Evolutionary conservation across 805 yeast species (phyloP).

Genomic region (Jamesozyma rosinii): DNA sequence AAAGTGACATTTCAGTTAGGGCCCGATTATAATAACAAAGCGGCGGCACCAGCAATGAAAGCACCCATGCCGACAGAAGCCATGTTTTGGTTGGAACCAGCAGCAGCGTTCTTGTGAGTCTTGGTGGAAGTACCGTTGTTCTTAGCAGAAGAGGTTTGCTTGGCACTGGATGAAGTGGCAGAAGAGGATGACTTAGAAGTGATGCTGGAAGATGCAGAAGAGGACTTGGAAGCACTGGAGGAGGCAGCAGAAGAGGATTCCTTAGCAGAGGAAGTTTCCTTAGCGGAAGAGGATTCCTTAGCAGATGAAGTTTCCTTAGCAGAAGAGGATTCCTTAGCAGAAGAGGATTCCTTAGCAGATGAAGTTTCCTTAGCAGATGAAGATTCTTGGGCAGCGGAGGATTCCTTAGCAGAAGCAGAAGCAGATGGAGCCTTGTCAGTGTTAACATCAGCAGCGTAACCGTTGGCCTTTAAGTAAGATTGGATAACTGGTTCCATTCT

Average conservation of each 20-base stretch:
- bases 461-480: conserved; percentile 6
- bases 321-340: conserved; percentile 4
- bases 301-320: conserved; percentile 3
- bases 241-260: conserved; percentile 4
- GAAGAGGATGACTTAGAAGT: conserved; percentile 5
- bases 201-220: neutral
- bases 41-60: conserved; percentile 9
- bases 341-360: conserved; percentile 2
- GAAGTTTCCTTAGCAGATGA: conserved; percentile 1
- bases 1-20: too few relatives aligned
- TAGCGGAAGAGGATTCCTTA: conserved; percentile 2
- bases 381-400: conserved; percentile 1
- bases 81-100: conserved; percentile 5
- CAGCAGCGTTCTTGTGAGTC: conserved; percentile 2
- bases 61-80: conserved; percentile 3
- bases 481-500: conserved; percentile 17
- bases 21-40: conserved; percentile 10
- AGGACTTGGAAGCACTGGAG: conserved; percentile 1
- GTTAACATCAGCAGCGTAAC: neutral
- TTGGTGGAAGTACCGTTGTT: conserved; percentile 2
- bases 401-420: conserved; percentile 1
- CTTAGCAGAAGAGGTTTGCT: conserved; percentile 6
- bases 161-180: conserved; percentile 8
- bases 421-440: conserved; percentile 2
- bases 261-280: conserved; percentile 1